Evolutionary conservation across 164 flowering plant species (phyloP).

Genomic region (Magnolia sinica): DNA sequence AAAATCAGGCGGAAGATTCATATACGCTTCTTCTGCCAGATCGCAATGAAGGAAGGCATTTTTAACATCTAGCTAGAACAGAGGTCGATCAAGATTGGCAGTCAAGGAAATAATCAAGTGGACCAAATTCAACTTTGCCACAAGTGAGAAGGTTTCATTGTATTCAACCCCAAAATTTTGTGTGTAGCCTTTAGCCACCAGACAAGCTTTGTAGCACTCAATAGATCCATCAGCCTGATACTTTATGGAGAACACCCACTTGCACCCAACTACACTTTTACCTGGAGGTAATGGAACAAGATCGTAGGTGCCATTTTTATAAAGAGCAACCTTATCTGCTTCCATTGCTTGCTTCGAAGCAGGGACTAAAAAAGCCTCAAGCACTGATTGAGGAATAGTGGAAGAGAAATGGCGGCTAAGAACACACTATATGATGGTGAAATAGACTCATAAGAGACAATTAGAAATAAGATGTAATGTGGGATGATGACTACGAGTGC

Average conservation of each 20-base stretch:
- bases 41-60: background rate
- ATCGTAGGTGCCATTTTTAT: background rate
- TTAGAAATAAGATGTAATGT: too few species aligned
- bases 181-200: background rate
- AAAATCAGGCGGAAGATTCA: too few species aligned
- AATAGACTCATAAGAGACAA: too few species aligned
- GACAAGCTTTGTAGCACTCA: background rate
- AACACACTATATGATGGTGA: too few species aligned
- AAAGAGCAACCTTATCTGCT: background rate
- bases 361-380: background rate
- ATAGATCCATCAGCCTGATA: background rate
- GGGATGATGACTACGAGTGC: too few species aligned
- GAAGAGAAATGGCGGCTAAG: background rate
- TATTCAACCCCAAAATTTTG: background rate
- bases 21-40: background rate
- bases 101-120: background rate
- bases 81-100: background rate
- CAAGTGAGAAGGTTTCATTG: background rate
- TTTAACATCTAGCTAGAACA: background rate
- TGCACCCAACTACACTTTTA: background rate
- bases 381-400: background rate
- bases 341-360: background rate
- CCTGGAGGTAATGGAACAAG: background rate
- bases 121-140: background rate
- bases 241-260: background rate